Conservation (phyloP, 2,329 filamentous ascomycete genomes). For the Bipolaris cookei region DNA sequence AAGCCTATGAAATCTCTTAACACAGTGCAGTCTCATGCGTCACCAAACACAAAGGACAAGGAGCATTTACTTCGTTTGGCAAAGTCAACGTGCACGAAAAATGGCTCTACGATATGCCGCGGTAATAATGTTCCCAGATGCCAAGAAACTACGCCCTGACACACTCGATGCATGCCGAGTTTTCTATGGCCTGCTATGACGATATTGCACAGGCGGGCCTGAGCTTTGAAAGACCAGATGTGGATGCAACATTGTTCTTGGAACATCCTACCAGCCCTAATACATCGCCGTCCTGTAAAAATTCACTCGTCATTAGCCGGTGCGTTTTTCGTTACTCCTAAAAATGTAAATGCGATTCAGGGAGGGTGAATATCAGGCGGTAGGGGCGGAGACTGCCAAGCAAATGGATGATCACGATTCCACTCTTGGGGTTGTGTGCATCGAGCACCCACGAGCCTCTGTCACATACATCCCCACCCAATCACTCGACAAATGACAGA, state of each 20-base stretch:
- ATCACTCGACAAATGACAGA: neutral
- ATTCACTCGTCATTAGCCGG: neutral
- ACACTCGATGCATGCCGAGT: neutral
- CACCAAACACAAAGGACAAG: neutral
- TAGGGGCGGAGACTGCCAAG: constrained; percentile 7
- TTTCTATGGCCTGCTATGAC: constrained; percentile 1
- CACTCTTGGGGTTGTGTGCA: neutral
- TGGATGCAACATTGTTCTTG: neutral
- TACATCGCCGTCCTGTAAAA: neutral
- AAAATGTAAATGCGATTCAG: neutral
- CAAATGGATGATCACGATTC: constrained; percentile 2
- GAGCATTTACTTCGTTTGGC: neutral
- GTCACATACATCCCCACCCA: neutral
- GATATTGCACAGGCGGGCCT: neutral
- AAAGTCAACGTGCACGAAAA: neutral
- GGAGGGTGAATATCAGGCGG: neutral
- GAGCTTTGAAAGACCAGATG: neutral
- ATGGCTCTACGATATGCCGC: neutral
- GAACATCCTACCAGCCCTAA: neutral
- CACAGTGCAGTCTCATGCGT: neutral
- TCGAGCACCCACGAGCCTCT: neutral
- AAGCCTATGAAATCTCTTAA: neutral
- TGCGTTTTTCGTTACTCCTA: neutral
- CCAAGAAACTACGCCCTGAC: neutral
- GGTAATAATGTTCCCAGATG: neutral